phyloP scores from a whole-genome alignment of 208 protist genomes.

The Leishmania tarentolae region DNA sequence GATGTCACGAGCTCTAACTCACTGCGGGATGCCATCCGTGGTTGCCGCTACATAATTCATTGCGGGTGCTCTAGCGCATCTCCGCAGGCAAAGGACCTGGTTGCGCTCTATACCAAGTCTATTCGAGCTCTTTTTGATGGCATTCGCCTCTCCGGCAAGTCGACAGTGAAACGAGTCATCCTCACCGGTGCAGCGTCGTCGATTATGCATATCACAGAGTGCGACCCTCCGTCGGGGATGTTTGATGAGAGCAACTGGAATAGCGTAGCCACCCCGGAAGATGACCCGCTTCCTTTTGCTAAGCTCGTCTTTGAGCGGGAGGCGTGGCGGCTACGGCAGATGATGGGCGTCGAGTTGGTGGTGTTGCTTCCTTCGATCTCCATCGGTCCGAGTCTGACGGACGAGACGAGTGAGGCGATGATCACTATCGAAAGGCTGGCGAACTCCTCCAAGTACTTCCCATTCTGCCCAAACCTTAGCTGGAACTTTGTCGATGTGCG shows the following conservation, averaged over 20 bases:
- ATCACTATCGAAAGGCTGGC: slow-evolving; percentile 70
- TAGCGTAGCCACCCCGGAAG: slow-evolving; percentile 53
- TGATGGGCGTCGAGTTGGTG: slow-evolving; percentile 89
- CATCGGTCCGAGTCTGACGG: slow-evolving; percentile 83
- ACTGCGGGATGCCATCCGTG: slow-evolving; percentile 75
- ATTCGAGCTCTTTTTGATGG: slow-evolving; percentile 88
- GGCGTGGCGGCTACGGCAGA: slow-evolving; percentile 85
- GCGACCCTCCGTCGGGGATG: slow-evolving; percentile 51
- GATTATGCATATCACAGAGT: slow-evolving; percentile 77
- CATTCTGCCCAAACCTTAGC: slow-evolving; percentile 82
- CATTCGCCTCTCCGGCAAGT: slow-evolving; percentile 74
- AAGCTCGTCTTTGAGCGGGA: slow-evolving; percentile 89
- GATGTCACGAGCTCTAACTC: slow-evolving; percentile 80
- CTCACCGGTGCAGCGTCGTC: slow-evolving; percentile 81
- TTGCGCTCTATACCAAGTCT: slow-evolving; percentile 67
- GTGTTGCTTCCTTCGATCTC: slow-evolving; percentile 86
- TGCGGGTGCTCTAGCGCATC: slow-evolving; percentile 71
- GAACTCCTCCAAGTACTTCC: slow-evolving; percentile 67
- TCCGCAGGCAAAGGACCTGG: slow-evolving; percentile 38
- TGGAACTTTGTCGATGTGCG: slow-evolving; percentile 93
- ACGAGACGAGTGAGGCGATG: slow-evolving; percentile 85
- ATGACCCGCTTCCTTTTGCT: slow-evolving; percentile 78
- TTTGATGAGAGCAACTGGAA: slow-evolving; percentile 91
- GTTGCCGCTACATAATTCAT: slow-evolving; percentile 89
- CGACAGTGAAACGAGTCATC: slow-evolving; percentile 86